Evolutionary conservation across 2,329 filamentous ascomycete genomes (phyloP).

Genomic region (Aspergillaceae sp.): DNA sequence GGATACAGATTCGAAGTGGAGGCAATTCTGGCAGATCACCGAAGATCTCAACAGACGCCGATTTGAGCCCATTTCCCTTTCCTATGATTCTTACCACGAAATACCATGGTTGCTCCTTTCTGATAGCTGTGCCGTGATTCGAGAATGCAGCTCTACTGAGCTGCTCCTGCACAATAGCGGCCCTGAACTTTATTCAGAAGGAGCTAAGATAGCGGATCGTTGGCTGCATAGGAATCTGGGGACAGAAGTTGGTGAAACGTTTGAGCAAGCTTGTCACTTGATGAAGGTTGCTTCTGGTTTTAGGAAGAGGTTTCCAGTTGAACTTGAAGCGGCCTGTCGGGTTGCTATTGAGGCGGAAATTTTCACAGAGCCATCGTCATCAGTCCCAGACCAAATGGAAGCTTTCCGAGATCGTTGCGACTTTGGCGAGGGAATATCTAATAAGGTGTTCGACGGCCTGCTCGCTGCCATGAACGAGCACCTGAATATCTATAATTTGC

Average conservation of each 20-base stretch:
- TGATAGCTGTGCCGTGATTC: constrained; percentile 69
- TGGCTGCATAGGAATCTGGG: constrained; percentile 38
- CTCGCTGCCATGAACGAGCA: constrained; percentile 59
- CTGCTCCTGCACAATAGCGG: constrained; percentile 60
- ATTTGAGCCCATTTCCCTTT: constrained; percentile 70
- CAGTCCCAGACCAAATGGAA: constrained; percentile 65
- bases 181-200: constrained; percentile 27
- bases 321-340: constrained; percentile 59
- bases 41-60: constrained; percentile 78
- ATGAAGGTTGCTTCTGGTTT: constrained; percentile 63
- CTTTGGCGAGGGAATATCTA: constrained; percentile 69
- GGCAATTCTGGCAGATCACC: constrained; percentile 76
- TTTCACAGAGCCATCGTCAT: constrained; percentile 62
- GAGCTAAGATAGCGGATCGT: constrained; percentile 31
- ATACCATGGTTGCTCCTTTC: constrained; percentile 79
- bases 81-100: constrained; percentile 60
- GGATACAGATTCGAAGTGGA: constrained; percentile 76
- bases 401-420: constrained; percentile 69
- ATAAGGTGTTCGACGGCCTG: constrained; percentile 70
- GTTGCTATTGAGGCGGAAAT: constrained; percentile 63
- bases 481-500: constrained; percentile 41
- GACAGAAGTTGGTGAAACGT: constrained; percentile 44
- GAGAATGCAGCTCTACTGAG: constrained; percentile 72
- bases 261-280: constrained; percentile 51
- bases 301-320: constrained; percentile 59